Conservation (phyloP, 2,329 filamentous ascomycete species). For the Sarocladiaceae sp. region DNA sequence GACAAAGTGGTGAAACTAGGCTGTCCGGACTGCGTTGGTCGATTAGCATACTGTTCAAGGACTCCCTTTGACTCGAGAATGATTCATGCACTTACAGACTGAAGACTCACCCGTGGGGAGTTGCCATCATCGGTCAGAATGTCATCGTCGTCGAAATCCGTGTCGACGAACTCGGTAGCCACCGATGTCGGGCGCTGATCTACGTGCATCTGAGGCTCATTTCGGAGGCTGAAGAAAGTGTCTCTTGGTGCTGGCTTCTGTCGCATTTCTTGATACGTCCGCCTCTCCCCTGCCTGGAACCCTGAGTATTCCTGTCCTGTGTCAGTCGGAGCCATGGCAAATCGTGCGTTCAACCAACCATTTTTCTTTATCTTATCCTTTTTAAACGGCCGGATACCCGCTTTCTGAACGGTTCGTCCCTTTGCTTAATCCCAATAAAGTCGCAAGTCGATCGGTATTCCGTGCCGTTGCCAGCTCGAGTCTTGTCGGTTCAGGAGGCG, state of each 20-base stretch:
- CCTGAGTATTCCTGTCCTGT: conserved; percentile 30
- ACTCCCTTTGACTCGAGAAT: background rate
- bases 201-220: conserved; percentile 31
- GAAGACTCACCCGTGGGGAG: conserved; percentile 62
- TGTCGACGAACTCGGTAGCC: conserved; percentile 74
- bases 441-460: conserved; percentile 16
- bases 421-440: conserved; percentile 15
- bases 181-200: conserved; percentile 60
- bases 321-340: background rate
- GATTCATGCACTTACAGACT: conserved; percentile 56
- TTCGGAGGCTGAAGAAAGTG: conserved; percentile 57
- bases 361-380: conserved; percentile 15
- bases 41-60: no score
- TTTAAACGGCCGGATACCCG: no score
- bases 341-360: conserved; percentile 24
- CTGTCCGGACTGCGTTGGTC: conserved; percentile 57
- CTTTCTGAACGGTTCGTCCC: background rate
- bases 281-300: conserved; percentile 30
- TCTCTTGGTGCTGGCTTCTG: conserved; percentile 48
- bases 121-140: conserved; percentile 59
- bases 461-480: conserved; percentile 35
- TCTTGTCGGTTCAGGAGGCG: conserved; percentile 18
- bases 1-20: conserved; percentile 83
- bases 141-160: conserved; percentile 65
- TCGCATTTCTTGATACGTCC: conserved; percentile 46